Base-by-base conservation (phyloP, 2,329 filamentous ascomycete species). In the Arthroderma sp. region DNA sequence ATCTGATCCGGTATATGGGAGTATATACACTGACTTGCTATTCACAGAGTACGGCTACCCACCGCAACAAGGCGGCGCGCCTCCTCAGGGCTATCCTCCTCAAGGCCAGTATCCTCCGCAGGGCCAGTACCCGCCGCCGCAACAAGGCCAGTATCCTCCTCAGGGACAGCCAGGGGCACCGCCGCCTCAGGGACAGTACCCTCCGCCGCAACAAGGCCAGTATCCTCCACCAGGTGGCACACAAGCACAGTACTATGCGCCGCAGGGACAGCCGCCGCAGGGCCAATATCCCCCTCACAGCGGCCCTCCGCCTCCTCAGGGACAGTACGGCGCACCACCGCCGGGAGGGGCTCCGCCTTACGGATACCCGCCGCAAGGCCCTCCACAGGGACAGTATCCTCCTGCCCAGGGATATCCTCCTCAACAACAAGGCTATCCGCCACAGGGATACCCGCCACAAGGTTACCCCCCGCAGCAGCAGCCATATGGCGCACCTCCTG, bases 71-170 rank as follows among this genome's bases (percentile, higher is more conserved):
- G 54, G 54, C 33, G 54, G 56, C 17, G 49, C 41, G 19, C 41
- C 41, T 21, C 41, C 6, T 54, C 55, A 21, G n/a, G 47, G 47
- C 31, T 60, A 62, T 33, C 55, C 59, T 35, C 57, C 51, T 2
- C 59, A 59, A 2, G 61, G 59, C 8, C 59, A 62, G 31, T 57
- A 57, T 39, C 58, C 57, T 17, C 61, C 56, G 19, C 57, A 57
- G 15, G 57, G 58, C 21, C 60, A 62, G 35, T 37, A 37, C 35
- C 35, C 35, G 9, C 35, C 31, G 31, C 31, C 35, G 35, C 35
- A 37, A 37, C 35, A 37, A 9, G 35, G 35, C 7, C 35, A 37
- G 33, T 56, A 58, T 25, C 41, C 57, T 17, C 61, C 59, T 19
- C 59, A 59, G 28, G 56, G 58, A 11, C 52, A 56, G n/a, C 52